Evolutionary conservation across 1,139 yeast genomes (phyloP), one percentile per base, ranked within the genome.

Genomic region (Magnusiomyces starmeri): DNA sequence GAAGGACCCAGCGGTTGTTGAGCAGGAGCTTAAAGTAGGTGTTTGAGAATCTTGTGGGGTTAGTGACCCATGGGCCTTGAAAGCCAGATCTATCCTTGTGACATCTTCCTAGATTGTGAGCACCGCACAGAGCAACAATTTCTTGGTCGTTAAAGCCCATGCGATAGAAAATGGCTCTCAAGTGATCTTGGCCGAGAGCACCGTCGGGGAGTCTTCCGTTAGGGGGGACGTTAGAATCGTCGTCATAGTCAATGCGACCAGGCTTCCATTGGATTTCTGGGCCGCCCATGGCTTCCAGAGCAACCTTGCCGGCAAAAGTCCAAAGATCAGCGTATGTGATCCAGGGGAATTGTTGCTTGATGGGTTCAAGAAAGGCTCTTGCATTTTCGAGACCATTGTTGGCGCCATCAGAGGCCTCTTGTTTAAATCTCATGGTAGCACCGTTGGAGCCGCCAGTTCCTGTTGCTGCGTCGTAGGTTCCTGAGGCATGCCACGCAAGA

Each of bases 41-140:
- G 68, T 87, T 88, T 60, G 92, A 82, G 69, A 88, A 85, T 67
- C 77, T 73, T 59, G 87, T 87, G 61, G 85, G 84, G 8, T 90
- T 80, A 55, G 86, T 87, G 52, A 90, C 89, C 96, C 96, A 88
- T 53, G 95, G 95, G 46, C 96, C 96, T 56, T 84, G 92, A 66
- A 70, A 88, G 3, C 95, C 95, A 21, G 73, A 65, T 45, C 70
- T 62, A 48, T 68, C 65, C 42, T 63, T 60, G 70, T 87, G 96
- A 65, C 85, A 79, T 43, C 86, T 71, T 18, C 88, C 88, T 24
- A 82, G 65, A 34, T 79, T 76, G 65, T 82, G 87, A 2, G 84
- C 83, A 12, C 88, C 88, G 35, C 78, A 67, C 41, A 82, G 66
- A 1, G 81, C 80, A 10, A 82, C 88, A 27, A 79, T 77, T 63